Evolutionary conservation across 768 basidiomycete genomes (phyloP).

Genomic region (Boletus reticuloceps): DNA sequence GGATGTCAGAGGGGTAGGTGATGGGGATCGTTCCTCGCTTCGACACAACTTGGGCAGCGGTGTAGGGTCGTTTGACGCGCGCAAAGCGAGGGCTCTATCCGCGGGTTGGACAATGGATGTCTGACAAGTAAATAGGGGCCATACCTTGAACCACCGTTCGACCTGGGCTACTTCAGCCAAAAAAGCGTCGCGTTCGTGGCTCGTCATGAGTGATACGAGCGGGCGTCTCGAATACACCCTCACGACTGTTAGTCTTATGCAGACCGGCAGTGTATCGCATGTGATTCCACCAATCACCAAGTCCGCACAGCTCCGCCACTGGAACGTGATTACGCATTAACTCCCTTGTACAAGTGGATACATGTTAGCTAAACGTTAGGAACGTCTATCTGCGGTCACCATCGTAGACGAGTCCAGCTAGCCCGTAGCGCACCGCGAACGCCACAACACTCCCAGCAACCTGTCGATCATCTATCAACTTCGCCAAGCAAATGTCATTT

Average conservation of each 20-base stretch:
- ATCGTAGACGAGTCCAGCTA: constrained; percentile 88
- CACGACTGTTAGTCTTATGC: neutral
- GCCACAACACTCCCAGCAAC: constrained; percentile 74
- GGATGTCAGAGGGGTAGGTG: constrained; percentile 80
- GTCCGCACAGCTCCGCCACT: neutral
- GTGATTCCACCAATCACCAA: constrained; percentile 15
- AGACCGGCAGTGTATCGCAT: too few species aligned
- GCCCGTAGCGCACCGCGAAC: constrained; percentile 86
- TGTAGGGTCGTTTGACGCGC: constrained; percentile 86
- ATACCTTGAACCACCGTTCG: constrained; percentile 91
- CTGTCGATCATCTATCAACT: constrained; percentile 35
- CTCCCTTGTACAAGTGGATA: constrained; percentile 9
- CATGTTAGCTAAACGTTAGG: neutral
- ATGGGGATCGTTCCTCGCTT: constrained; percentile 89
- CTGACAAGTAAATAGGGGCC: constrained; percentile 17
- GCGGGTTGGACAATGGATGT: neutral
- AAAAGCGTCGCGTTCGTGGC: constrained; percentile 64
- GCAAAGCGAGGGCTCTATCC: constrained; percentile 83
- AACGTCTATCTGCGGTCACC: constrained; percentile 71
- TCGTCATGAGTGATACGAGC: constrained; percentile 44
- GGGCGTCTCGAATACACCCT: neutral
- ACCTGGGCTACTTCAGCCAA: constrained; percentile 80
- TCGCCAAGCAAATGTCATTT: neutral
- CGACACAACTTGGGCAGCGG: constrained; percentile 87
- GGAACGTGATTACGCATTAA: constrained; percentile 25